Conservation (phyloP, 2,329 filamentous ascomycete genomes). For the Cordyceps militaris region DNA sequence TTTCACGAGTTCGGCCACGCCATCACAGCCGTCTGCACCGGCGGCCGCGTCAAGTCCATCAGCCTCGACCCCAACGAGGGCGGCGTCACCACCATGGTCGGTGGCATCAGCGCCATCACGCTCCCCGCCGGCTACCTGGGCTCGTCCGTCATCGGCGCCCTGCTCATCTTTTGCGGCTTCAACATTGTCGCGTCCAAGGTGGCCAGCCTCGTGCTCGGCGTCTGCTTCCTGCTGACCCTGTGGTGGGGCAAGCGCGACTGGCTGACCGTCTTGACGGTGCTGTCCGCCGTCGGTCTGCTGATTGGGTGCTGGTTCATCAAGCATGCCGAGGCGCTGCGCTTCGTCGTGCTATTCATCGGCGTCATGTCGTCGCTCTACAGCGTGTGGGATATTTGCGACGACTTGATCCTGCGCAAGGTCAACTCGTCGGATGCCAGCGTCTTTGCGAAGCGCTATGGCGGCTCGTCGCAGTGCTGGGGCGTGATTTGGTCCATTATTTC, state of each 20-base stretch:
- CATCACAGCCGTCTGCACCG: slow-evolving; percentile 63
- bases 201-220: slow-evolving; percentile 65
- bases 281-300: slow-evolving; percentile 63
- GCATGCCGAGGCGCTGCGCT: slow-evolving; percentile 66
- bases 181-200: slow-evolving; percentile 75
- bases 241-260: slow-evolving; percentile 78
- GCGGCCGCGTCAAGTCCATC: slow-evolving; percentile 67
- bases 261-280: slow-evolving; percentile 65
- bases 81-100: slow-evolving; percentile 70
- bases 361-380: slow-evolving; percentile 77
- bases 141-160: slow-evolving; percentile 66
- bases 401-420: slow-evolving; percentile 72
- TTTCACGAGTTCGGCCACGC: slow-evolving; percentile 79
- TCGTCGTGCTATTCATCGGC: slow-evolving; percentile 71
- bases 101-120: slow-evolving; percentile 62
- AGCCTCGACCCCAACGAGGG: slow-evolving; percentile 71
- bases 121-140: slow-evolving; percentile 74
- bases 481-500: slow-evolving; percentile 71
- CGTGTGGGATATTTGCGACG: slow-evolving; percentile 81
- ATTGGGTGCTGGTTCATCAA: slow-evolving; percentile 74
- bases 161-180: slow-evolving; percentile 74
- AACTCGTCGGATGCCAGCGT: slow-evolving; percentile 74
- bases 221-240: slow-evolving; percentile 69
- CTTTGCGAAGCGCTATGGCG: slow-evolving; percentile 70
- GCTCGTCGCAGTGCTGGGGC: slow-evolving; percentile 75